Evolutionary conservation across 495 filamentous ascomycete species (phyloP), one percentile per base, ranked within the genome.

Genomic region (Trypethelium eluteriae): DNA sequence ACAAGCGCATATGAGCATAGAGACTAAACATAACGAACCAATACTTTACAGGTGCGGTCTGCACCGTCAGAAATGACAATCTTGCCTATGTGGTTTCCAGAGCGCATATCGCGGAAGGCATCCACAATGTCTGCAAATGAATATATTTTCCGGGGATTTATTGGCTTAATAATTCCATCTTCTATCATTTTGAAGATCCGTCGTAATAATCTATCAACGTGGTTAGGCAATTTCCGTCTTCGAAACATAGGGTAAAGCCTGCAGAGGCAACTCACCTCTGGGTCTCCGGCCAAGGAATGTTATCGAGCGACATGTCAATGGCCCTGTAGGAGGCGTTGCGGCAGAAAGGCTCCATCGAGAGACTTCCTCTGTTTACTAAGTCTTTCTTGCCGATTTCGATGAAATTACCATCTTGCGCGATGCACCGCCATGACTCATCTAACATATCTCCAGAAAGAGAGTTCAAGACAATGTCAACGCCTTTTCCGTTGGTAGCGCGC

Each of bases 81-180:
- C 71, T 89, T 89, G 2, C 87, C 86, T 12, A 80, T 72, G 3
- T 80, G 72, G 41, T 80, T 82, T 39, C 82, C 84, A n/a, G 75
- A 72, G 68, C 87, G 85, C 62, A 89, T 74, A 3, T 75, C 70
- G 65, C 84, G 81, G 72, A 89, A 84, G 0, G 86, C 86, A 2
- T 75, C 69, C 49, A 80, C 75, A 16, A 81, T 71, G 10, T 84
- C 72, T 0, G 75, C 70, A 10, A 81, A 53, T 18, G 49, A 18
- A 18, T 14, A 53, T 11, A 53, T 18, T 18, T 53, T 11, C 5
- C 5, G 10, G 5, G 49, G 49, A 53, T 5, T 5, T 11, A 53
- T 53, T 53, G 49, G 49, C 49, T 53, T 53, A 5, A 53, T 14
- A 5, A 53, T 18, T 5, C 49, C 9, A 53, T 53, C 49, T 5